phyloP scores from a whole-genome alignment of 2,329 filamentous ascomycete species.

The Penicillium sp. region DNA sequence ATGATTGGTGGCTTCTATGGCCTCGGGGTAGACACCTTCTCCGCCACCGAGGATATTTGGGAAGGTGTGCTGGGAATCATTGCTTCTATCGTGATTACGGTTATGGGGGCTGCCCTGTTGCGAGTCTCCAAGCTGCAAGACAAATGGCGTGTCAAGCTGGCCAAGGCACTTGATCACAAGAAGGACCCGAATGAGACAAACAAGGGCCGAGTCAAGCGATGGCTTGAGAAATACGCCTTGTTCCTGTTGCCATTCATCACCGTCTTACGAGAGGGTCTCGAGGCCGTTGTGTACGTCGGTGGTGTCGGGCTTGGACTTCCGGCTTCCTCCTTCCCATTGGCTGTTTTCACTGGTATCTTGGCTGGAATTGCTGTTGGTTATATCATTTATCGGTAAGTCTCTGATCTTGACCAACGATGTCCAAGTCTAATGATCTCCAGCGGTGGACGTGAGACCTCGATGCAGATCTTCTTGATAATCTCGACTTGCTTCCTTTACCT shows the following conservation, averaged over 20 bases:
- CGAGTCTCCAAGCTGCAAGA: constrained; percentile 81
- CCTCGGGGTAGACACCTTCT: constrained; percentile 68
- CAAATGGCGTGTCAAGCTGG: constrained; percentile 82
- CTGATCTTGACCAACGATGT: no score
- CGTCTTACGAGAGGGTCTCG: constrained; percentile 79
- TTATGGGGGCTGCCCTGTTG: constrained; percentile 78
- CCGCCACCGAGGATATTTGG: constrained; percentile 72
- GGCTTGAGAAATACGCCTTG: constrained; percentile 78
- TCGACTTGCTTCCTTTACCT: constrained; percentile 84
- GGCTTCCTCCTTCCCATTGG: constrained; percentile 73
- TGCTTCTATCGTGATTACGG: constrained; percentile 75
- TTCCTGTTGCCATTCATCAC: constrained; percentile 85
- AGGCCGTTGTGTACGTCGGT: constrained; percentile 85
- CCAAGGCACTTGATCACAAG: constrained; percentile 60
- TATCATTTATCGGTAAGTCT: constrained; percentile 71
- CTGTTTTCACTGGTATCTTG: constrained; percentile 70
- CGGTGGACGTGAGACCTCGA: constrained; percentile 63
- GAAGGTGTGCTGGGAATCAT: constrained; percentile 77
- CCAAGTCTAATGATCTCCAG: constrained; percentile 25
- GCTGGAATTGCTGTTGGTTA: constrained; percentile 70
- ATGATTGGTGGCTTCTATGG: constrained; percentile 75
- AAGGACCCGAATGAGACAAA: constrained; percentile 39
- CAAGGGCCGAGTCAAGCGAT: constrained; percentile 58
- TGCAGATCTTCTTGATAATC: constrained; percentile 75
- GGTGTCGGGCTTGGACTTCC: constrained; percentile 78